Conservation (phyloP, 2,329 filamentous ascomycete genomes). For the Fusarium praegraminearum region DNA sequence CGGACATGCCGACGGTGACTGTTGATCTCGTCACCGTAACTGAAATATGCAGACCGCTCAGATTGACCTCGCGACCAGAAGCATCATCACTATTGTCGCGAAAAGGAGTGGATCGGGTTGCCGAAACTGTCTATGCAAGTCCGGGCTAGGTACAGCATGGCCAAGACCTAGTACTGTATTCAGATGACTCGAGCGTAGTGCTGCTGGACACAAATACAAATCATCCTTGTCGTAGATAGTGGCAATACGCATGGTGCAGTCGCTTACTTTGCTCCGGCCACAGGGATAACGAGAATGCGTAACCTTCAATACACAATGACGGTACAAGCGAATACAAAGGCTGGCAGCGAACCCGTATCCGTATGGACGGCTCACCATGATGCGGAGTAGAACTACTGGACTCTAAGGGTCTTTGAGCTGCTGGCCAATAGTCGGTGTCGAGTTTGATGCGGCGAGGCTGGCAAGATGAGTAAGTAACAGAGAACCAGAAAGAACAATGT, state of each 20-base stretch:
- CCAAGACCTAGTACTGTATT: background rate
- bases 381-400: constrained; percentile 4
- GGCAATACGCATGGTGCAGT: constrained; percentile 25
- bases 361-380: constrained; percentile 20
- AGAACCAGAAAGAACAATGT: constrained; percentile 16
- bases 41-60: background rate
- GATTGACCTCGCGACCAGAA: background rate
- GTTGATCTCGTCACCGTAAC: background rate
- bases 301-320: background rate
- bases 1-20: background rate
- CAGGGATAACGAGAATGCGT: background rate
- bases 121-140: constrained; percentile 3
- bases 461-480: background rate
- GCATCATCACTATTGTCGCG: background rate
- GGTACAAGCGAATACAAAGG: constrained; percentile 18
- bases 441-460: constrained; percentile 27
- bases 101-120: background rate
- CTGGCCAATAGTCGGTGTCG: constrained; percentile 21
- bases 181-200: constrained; percentile 21
- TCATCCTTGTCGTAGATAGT: constrained; percentile 32
- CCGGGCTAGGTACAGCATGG: background rate
- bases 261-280: constrained; percentile 25
- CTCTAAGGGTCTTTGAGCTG: background rate
- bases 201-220: constrained; percentile 1
- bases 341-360: constrained; percentile 10